A percentile compares a stretch with the other conserved stretches of the same genome.
Evolutionary conservation across 2,329 filamentous ascomycete species (phyloP).

Genomic region (Aspergillus thermomutatus): DNA sequence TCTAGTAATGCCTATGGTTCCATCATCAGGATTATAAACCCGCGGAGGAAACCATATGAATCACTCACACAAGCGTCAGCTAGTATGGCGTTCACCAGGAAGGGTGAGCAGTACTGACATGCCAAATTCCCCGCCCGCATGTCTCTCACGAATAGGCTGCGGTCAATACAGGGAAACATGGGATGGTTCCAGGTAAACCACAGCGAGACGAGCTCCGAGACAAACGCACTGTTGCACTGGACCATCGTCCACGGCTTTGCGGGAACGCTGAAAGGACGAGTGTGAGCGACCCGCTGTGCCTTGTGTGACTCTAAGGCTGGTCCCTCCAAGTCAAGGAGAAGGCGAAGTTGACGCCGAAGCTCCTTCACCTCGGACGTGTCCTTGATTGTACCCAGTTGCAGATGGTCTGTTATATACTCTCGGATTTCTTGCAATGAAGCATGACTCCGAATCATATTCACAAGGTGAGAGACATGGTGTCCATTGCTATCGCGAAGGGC

Average conservation of each 20-base stretch:
- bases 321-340: neutral
- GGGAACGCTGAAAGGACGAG: constrained; percentile 8
- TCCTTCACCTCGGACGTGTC: neutral
- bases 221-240: constrained; percentile 13
- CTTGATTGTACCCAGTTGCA: neutral
- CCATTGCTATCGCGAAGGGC: constrained; percentile 10
- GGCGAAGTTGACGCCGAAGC: neutral
- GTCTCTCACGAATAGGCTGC: constrained; percentile 24
- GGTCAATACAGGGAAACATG: constrained; percentile 20
- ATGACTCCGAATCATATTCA: constrained; percentile 12
- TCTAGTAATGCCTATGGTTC: constrained; percentile 14
- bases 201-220: constrained; percentile 21
- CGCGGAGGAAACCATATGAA: constrained; percentile 10
- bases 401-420: neutral
- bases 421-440: constrained; percentile 11
- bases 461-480: neutral
- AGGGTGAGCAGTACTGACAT: constrained; percentile 24
- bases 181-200: constrained; percentile 18
- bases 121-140: constrained; percentile 21
- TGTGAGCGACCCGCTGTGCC: constrained; percentile 1
- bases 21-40: constrained; percentile 7
- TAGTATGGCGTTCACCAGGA: constrained; percentile 25
- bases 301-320: neutral
- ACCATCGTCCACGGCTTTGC: constrained; percentile 20
- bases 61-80: constrained; percentile 17